Conservation (phyloP, 116 monocot genomes). For the Trichopus zeylanicus region DNA sequence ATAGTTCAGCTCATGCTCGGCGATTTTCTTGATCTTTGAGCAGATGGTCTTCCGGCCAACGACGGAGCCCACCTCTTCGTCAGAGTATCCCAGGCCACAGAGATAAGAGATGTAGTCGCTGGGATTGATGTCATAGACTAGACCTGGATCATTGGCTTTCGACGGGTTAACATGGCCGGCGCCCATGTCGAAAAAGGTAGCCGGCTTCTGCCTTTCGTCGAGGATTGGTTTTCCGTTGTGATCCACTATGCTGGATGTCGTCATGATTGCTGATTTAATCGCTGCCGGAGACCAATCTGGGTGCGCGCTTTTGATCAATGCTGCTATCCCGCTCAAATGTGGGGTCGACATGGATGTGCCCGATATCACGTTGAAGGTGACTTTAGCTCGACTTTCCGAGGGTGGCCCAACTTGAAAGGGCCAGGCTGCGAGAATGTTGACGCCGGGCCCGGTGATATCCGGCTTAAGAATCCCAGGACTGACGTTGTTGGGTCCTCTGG, state of each 20-base stretch:
- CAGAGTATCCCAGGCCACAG: conserved; percentile 8
- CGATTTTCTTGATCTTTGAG: neutral
- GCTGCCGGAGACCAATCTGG: conserved; percentile 9
- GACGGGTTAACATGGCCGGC: conserved; percentile 4
- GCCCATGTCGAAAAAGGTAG: neutral
- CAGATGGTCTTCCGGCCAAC: neutral
- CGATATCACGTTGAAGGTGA: conserved; percentile 1
- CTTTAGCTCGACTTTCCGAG: neutral
- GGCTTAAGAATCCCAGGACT: neutral
- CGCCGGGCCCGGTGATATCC: conserved; percentile 8
- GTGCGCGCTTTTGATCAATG: neutral
- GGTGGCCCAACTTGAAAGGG: neutral
- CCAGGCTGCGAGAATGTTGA: conserved; percentile 7
- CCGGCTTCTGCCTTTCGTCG: neutral
- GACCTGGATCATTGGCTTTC: neutral
- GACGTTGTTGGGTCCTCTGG: neutral
- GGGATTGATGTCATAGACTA: conserved; percentile 4
- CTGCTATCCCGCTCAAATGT: conserved; percentile 4
- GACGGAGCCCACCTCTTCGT: neutral
- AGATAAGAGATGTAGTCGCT: conserved; percentile 7
- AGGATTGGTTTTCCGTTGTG: neutral
- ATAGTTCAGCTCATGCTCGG: conserved; percentile 4
- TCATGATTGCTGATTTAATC: conserved; percentile 12
- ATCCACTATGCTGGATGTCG: neutral
- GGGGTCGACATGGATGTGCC: conserved; percentile 13